Evolutionary conservation across 768 basidiomycete species (phyloP).

Genomic region (Hortiboletus flavorubellus): DNA sequence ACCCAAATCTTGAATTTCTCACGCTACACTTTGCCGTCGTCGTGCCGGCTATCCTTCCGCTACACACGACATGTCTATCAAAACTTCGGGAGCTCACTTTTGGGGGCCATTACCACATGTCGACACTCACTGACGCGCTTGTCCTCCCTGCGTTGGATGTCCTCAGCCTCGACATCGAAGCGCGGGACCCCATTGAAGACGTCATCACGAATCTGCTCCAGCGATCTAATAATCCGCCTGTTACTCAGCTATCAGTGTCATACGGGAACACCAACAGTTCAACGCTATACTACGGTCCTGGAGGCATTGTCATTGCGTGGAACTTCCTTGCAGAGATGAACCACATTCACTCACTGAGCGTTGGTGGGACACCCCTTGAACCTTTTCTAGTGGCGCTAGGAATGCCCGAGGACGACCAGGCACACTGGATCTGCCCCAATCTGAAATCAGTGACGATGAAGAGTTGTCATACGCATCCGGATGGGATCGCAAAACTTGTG

Average conservation of each 20-base stretch:
- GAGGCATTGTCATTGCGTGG: conserved; percentile 63
- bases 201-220: conserved; percentile 57
- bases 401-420: conserved; percentile 56
- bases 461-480: conserved; percentile 61
- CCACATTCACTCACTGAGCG: conserved; percentile 54
- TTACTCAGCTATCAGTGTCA: conserved; percentile 60
- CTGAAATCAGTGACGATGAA: conserved; percentile 59
- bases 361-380: conserved; percentile 66
- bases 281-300: conserved; percentile 56
- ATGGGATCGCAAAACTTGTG: conserved; percentile 65
- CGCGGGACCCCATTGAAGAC: conserved; percentile 73
- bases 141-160: conserved; percentile 54
- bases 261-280: conserved; percentile 43
- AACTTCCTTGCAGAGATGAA: conserved; percentile 58
- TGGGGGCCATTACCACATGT: conserved; percentile 66
- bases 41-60: conserved; percentile 59
- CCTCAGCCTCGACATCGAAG: conserved; percentile 67
- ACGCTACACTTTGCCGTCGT: conserved; percentile 62
- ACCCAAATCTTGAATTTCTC: conserved; percentile 52
- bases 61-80: conserved; percentile 50
- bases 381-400: conserved; percentile 56
- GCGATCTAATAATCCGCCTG: conserved; percentile 55
- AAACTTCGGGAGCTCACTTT: conserved; percentile 54
- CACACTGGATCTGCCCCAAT: conserved; percentile 61
- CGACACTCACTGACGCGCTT: conserved; percentile 58